phyloP scores from a whole-genome alignment of 306 rosid genomes.

The Quercus suber region DNA sequence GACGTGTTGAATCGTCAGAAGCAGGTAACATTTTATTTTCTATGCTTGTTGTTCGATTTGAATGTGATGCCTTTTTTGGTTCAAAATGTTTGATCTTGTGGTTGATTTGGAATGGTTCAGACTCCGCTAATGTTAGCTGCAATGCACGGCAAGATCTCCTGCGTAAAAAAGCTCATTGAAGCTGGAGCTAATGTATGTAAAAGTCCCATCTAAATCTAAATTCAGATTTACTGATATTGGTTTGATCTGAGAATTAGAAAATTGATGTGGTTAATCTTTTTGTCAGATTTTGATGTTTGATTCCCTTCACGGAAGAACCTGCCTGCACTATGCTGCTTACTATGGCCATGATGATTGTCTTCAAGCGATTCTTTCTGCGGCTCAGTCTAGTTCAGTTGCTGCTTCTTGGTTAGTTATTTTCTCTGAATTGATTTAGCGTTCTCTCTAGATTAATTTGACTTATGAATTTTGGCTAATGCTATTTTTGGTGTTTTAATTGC shows the following conservation, averaged over 20 bases:
- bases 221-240: neutral
- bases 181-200: constrained; percentile 81
- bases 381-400: constrained; percentile 84
- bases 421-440: neutral
- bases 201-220: neutral
- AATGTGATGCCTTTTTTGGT: neutral
- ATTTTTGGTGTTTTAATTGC: constrained; percentile 3
- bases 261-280: constrained; percentile 9
- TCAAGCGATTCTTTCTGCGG: constrained; percentile 73
- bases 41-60: neutral
- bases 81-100: neutral
- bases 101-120: constrained; percentile 46
- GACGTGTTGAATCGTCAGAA: constrained; percentile 91
- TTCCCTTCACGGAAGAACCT: constrained; percentile 78
- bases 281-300: constrained; percentile 89
- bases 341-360: constrained; percentile 88
- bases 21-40: constrained; percentile 47
- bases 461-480: constrained; percentile 14
- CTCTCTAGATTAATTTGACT: neutral
- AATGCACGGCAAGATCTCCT: constrained; percentile 88
- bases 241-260: neutral
- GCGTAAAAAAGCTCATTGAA: constrained; percentile 74
- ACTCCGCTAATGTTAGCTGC: constrained; percentile 98
- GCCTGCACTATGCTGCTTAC: constrained; percentile 90
- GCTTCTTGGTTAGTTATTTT: constrained; percentile 75